Evolutionary conservation across 257 asterid genomes (phyloP), one percentile per base, ranked within the genome.

Genomic region (Solanum chmielewskii): DNA sequence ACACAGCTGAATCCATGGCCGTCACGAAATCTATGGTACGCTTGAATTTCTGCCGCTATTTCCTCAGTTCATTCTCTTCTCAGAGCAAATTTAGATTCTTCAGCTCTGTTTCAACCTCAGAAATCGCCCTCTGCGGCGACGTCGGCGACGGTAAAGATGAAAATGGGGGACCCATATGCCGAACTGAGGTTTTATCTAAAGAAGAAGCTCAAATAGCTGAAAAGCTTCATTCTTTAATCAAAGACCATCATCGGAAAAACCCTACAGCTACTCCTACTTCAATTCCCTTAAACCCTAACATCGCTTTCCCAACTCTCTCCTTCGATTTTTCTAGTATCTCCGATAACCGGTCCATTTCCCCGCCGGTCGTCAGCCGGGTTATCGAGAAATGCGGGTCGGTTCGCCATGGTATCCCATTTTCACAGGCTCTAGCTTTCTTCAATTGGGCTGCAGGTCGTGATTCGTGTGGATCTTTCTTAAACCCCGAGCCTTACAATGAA

Each of bases 391-490:
- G 98, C 90, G 95, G 92, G 56, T 94, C 93, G 27, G 92, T 93
- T 1, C 98, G 98, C 82, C 97, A 93, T 88, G 99, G 99, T 2
- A 94, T 93, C 9, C 99, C 99, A 4, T 95, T 94, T 60, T 84
- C 91, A 45, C 98, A 97, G 83, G 88, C 96, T 49, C 92, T 97
- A 59, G 95, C 98, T 56, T 95, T 97, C 91, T 97, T 97, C 96
- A 95, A 95, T 59, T 97, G 98, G 98, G 95, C 94, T 18, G 77
- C 75, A 20, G 77, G 35, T 2, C 66, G 84, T 59, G 41, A 83
- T 37, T 33, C 33, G 15, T 23, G 18, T 71, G 49, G 15, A 5
- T 45, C 45, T 52, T 60, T 82, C n/a, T 14, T 23, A 31, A 23
- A 86, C 9, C 78, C 86, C 2, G 95, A 92, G 25, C 83, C 91